Evolutionary conservation across 306 rosid species (phyloP), one percentile per base, ranked within the genome.

Genomic region (Casuarina equisetifolia): DNA sequence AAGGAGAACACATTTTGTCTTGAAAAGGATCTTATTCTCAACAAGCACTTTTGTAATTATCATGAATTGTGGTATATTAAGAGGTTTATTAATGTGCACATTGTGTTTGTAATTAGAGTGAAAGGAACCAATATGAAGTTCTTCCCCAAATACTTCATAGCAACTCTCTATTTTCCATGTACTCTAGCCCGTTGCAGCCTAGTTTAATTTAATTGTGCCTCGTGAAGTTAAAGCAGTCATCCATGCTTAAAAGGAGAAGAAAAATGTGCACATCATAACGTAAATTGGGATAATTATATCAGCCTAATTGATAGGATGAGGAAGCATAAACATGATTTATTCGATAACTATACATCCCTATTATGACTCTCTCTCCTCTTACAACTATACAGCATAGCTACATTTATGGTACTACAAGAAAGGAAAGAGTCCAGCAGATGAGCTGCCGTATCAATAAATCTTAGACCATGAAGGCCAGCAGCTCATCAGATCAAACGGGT

Each of bases 381-480:
- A 84, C 80, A 82, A 69, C 76, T 92, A 84, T 92, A 89, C 95
- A 88, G 73, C 84, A 89, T 70, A 81, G 70, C 80, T 67, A 70
- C 81, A 76, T 81, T 82, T 80, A 81, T 81, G 80, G 80, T 85
- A 86, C 88, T 75, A 74, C 80, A 77, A 74, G 73, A 75, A 72
- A 79, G 57, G 42, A 46, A 74, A 68, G 32, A 67, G 72, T 68
- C 77, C 54, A 52, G 87, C 80, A 16, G 77, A 76, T 64, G 74
- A 82, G 76, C 83, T 70, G 84, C 91, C 58, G 72, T 67, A 73
- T 82, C 87, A 84, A 81, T 76, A 78, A 69, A 80, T 82, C 82
- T 81, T 83, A 79, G 57, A 83, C 81, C 84, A 78, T 48, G 13
- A 80, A 81, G 78, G 82, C 72, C 84, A 51, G 85, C 85, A 74